Evolutionary conservation across 257 asterid genomes (phyloP).

Genomic region (Primulina huaijiensis): DNA sequence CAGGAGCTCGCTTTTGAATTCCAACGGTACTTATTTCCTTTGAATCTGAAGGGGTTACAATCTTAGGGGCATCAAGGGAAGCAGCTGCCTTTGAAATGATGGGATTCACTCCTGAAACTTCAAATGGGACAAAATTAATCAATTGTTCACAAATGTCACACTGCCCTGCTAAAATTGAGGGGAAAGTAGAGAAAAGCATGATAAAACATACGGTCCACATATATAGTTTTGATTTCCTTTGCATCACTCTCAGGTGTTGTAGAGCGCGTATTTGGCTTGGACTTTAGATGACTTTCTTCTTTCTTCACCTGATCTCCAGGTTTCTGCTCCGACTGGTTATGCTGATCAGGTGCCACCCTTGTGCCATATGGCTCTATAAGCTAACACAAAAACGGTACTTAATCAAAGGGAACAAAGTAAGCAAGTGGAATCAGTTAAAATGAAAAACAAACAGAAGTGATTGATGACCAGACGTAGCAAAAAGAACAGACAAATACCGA

Average conservation of each 20-base stretch:
- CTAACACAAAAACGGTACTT: slow-evolving; percentile 34
- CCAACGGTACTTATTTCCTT: slow-evolving; percentile 47
- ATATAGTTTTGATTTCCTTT: slow-evolving; percentile 86
- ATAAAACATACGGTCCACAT: slow-evolving; percentile 79
- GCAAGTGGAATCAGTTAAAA: background rate
- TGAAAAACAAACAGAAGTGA: slow-evolving; percentile 13
- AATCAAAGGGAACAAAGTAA: slow-evolving; percentile 13
- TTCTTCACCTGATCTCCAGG: slow-evolving; percentile 48
- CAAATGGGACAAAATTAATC: slow-evolving; percentile 28
- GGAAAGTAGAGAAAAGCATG: slow-evolving; percentile 19
- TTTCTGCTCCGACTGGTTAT: slow-evolving; percentile 50
- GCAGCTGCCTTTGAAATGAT: slow-evolving; percentile 43
- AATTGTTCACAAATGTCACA: slow-evolving; percentile 17
- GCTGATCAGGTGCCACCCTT: slow-evolving; percentile 45
- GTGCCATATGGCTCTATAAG: slow-evolving; percentile 57
- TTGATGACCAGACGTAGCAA: slow-evolving; percentile 7
- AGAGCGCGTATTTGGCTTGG: slow-evolving; percentile 53
- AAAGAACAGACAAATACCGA: slow-evolving; percentile 48
- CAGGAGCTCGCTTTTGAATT: slow-evolving; percentile 61
- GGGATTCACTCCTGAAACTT: slow-evolving; percentile 72
- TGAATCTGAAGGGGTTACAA: slow-evolving; percentile 42
- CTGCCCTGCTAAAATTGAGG: background rate
- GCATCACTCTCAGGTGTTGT: slow-evolving; percentile 66
- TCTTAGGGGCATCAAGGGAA: slow-evolving; percentile 45
- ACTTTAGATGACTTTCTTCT: slow-evolving; percentile 54